Percentiles rank a stretch among this genome's conserved stretches.
These are phyloP conservation scores for Boletellus sp. DNA, from an alignment of 1,284 basidiomycete genomes.

Conservation along the genomic window DNA sequence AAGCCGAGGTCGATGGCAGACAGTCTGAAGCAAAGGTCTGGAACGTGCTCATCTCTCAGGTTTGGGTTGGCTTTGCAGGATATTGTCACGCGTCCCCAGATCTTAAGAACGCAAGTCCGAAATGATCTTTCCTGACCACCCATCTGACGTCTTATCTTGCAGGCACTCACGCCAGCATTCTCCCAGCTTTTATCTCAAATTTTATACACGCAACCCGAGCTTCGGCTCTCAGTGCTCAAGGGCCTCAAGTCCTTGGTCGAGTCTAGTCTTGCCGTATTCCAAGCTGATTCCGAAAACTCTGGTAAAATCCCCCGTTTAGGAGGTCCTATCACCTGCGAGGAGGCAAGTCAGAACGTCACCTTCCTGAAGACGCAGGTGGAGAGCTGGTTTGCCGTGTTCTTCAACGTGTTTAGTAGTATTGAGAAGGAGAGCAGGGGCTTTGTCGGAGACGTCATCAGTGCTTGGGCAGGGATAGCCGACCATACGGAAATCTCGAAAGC, in stretches of 20 bases:
- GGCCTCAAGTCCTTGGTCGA: conserved; percentile 82
- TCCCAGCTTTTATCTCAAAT: conserved; percentile 88
- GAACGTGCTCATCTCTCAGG: conserved; percentile 88
- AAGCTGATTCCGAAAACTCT: conserved; percentile 32
- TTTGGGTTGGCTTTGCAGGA: conserved; percentile 87
- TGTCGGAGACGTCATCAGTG: conserved; percentile 86
- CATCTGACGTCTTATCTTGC: conserved; percentile 5
- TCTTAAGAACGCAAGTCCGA: conserved; percentile 35
- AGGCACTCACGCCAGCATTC: conserved; percentile 75
- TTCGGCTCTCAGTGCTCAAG: conserved; percentile 80
- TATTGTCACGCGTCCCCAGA: conserved; percentile 73
- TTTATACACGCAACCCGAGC: conserved; percentile 82
- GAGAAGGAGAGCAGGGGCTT: conserved; percentile 73
- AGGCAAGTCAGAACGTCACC: conserved; percentile 67
- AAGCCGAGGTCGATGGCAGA: conserved; percentile 67
- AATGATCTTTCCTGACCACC: neutral
- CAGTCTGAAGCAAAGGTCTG: conserved; percentile 90
- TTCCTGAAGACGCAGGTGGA: conserved; percentile 80
- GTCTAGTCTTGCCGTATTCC: conserved; percentile 53
- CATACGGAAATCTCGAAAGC: conserved; percentile 75
- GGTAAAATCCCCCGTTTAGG: conserved; percentile 19
- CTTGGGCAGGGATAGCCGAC: conserved; percentile 84
- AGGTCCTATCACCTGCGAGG: conserved; percentile 42
- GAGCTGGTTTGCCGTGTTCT: conserved; percentile 92
- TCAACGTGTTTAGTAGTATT: conserved; percentile 93